Evolutionary conservation across 495 filamentous ascomycete genomes (phyloP), one percentile per base, ranked within the genome.

Genomic region (Pseudoneurospora amorphoporcata): DNA sequence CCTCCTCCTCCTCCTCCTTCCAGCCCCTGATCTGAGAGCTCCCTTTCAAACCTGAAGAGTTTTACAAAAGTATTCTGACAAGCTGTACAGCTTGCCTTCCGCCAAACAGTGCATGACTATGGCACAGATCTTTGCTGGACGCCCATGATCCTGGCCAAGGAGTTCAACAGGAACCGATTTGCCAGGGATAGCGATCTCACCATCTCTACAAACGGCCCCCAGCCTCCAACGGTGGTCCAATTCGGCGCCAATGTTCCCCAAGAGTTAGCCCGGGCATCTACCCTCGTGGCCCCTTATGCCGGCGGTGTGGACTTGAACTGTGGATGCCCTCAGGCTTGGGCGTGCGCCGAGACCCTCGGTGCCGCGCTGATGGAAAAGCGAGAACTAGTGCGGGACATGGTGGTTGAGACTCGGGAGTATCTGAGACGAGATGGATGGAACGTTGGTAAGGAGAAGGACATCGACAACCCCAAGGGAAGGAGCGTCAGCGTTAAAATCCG

Each of bases 61-160:
- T 23, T 23, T 23, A 32, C 70, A 68, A 70, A 23, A 23, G 23
- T 68, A 14, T 35, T 32, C 53, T 65, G 4, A 65, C 53, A 32
- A 17, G 42, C 17, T 10, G 32, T 17, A 12, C 65, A 87, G 84
- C 83, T 92, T 8, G 89, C 90, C 72, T 91, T 92, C 76, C 85
- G 90, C 68, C 84, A 88, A 69, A 88, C 89, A 0, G 85, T 88
- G 4, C 81, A 85, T 47, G 80, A 86, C 39, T 90, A 89, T 77
- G 85, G 84, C 41, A 86, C 87, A 17, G 90, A 91, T 76, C 77
- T 92, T 23, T 86, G 86, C 73, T 91, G 89, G 83, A 91, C 90
- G 8, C 90, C 90, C 45, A 92, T 92, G 90, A 88, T 91, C 74
- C 81, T 92, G 39, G 89, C 90, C 58, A 91, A 91, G 76, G 90